Evolutionary conservation across 2,329 filamentous ascomycete species (phyloP).

Genomic region (Fusarium sp.): DNA sequence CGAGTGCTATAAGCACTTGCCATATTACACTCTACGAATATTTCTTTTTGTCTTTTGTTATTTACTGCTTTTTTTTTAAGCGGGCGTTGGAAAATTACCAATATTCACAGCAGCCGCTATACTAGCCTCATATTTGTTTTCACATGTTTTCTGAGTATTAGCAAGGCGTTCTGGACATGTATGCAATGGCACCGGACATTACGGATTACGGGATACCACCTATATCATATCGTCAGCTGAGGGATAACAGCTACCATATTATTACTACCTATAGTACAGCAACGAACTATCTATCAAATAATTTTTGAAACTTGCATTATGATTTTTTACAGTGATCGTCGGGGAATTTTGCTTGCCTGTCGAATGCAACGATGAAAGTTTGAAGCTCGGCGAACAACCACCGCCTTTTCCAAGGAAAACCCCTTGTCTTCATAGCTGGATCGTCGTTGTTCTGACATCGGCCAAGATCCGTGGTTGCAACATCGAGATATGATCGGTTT

Average conservation of each 20-base stretch:
- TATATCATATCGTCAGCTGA: slow-evolving; percentile 20
- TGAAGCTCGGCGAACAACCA: not conserved
- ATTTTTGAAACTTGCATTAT: not conserved
- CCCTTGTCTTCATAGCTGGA: not conserved
- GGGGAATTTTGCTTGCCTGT: not conserved
- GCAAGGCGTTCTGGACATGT: slow-evolving; percentile 35
- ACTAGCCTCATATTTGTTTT: slow-evolving; percentile 17
- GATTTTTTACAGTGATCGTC: slow-evolving; percentile 4
- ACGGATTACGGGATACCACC: slow-evolving; percentile 31
- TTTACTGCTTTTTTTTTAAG: not conserved
- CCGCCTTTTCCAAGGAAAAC: not conserved
- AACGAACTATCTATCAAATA: slow-evolving; percentile 20
- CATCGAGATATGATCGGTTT: slow-evolving; percentile 6
- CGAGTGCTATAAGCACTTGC: slow-evolving; percentile 24
- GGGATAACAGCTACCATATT: slow-evolving; percentile 28
- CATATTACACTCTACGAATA: slow-evolving; percentile 2
- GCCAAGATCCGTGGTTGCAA: slow-evolving; percentile 7
- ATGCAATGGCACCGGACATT: slow-evolving; percentile 17
- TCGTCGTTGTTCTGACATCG: slow-evolving; percentile 24
- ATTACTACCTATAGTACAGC: slow-evolving; percentile 23
- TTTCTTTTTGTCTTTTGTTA: slow-evolving; percentile 11
- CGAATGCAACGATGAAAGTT: slow-evolving; percentile 1
- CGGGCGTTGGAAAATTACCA: slow-evolving; percentile 15
- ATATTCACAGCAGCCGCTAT: slow-evolving; percentile 19
- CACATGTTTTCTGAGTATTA: slow-evolving; percentile 21